Conservation (phyloP, 208 protist genomes). For the Acanthamoeba pearcei region DNA sequence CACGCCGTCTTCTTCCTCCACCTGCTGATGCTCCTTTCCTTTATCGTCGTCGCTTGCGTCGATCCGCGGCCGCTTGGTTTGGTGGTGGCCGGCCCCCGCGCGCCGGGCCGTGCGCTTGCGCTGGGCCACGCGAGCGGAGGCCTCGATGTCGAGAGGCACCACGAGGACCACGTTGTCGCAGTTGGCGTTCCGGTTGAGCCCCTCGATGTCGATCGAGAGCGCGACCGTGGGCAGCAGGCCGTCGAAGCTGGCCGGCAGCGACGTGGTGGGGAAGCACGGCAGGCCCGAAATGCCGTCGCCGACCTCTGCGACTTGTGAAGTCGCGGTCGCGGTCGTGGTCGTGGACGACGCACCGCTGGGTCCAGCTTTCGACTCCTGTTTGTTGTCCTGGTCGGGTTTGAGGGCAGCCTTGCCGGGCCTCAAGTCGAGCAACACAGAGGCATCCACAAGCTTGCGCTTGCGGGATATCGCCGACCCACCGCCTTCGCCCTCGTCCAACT, state of each 20-base stretch:
- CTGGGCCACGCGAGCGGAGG: background rate
- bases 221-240: background rate
- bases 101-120: background rate
- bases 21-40: background rate
- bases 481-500: background rate
- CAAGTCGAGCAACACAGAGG: constrained; percentile 1
- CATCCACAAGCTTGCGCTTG: background rate
- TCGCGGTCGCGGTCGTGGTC: background rate
- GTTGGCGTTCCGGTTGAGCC: constrained; percentile 20
- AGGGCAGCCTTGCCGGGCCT: background rate
- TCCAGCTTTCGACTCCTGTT: background rate
- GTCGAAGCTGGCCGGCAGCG: background rate
- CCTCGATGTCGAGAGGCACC: background rate
- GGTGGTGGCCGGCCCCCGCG: background rate
- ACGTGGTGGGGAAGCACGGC: background rate
- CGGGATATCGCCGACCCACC: background rate
- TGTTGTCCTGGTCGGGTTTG: no score
- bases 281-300: background rate
- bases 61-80: background rate
- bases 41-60: background rate
- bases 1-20: background rate
- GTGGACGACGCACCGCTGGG: background rate
- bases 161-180: background rate
- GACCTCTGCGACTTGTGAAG: background rate
- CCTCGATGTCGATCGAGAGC: constrained; percentile 41